Conservation (phyloP, 164 flowering plant genomes). For the Cinnamomum micranthum region DNA sequence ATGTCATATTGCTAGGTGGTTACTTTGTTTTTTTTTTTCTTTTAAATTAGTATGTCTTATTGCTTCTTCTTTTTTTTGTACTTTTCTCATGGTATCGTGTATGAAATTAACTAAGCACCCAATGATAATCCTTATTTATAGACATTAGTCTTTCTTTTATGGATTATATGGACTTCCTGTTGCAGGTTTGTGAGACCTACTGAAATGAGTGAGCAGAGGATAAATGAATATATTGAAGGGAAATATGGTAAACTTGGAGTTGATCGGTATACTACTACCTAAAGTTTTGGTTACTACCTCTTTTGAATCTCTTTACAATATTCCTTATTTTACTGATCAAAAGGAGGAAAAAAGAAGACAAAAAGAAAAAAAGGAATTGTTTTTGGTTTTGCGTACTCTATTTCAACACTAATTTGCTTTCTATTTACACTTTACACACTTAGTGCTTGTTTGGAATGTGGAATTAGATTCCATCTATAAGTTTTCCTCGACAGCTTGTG, state of each 20-base stretch:
- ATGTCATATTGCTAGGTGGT: neutral
- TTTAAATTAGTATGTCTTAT: neutral
- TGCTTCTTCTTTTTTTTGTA: neutral
- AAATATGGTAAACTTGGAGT: constrained; percentile 93
- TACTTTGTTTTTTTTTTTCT: neutral
- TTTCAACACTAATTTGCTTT: neutral
- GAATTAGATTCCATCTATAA: neutral
- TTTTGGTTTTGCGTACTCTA: neutral
- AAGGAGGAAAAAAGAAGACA: too few relatives aligned
- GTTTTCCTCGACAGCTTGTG: neutral
- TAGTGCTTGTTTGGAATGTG: neutral
- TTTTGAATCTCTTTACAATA: neutral
- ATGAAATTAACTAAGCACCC: neutral
- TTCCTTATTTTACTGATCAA: too few relatives aligned
- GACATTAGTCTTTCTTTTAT: constrained; percentile 1
- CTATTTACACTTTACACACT: neutral
- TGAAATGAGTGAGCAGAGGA: constrained; percentile 67
- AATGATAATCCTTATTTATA: neutral
- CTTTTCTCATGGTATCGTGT: neutral
- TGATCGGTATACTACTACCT: constrained; percentile 58
- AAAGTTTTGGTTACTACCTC: neutral
- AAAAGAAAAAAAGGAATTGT: too few relatives aligned
- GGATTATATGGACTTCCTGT: neutral
- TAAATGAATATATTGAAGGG: constrained; percentile 76
- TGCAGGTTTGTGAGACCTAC: constrained; percentile 90